Conservation (phyloP, 108 stramenopile species). For the Epithemia pelagica region DNA sequence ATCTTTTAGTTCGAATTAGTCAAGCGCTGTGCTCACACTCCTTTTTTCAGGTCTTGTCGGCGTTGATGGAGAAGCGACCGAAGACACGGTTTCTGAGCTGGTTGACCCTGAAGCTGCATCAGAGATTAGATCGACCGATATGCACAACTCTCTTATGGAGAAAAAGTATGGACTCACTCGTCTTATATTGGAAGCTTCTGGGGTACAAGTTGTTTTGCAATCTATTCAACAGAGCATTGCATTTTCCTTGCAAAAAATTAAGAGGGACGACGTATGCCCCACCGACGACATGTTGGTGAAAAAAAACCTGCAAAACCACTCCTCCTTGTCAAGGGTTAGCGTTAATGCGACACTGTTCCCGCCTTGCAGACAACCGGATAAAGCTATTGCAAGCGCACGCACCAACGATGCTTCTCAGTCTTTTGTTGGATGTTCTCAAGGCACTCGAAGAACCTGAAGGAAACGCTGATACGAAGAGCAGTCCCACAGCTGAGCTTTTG, state of each 20-base stretch:
- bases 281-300: constrained; percentile 10
- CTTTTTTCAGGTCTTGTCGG: constrained; percentile 37
- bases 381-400: constrained; percentile 62
- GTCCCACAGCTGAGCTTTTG: constrained; percentile 54
- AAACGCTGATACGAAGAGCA: constrained; percentile 22
- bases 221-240: constrained; percentile 46
- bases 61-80: constrained; percentile 86
- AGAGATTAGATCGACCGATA: constrained; percentile 24
- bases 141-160: constrained; percentile 54
- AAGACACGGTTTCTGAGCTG: constrained; percentile 58
- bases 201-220: constrained; percentile 52
- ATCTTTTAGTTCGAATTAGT: neutral
- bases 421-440: constrained; percentile 73
- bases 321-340: constrained; percentile 53
- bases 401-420: constrained; percentile 63
- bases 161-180: constrained; percentile 72
- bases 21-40: neutral
- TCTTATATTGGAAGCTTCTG: constrained; percentile 34
- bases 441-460: constrained; percentile 49
- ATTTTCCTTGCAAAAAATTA: constrained; percentile 49
- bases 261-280: constrained; percentile 51
- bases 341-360: constrained; percentile 55
- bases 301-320: constrained; percentile 30
- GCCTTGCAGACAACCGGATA: constrained; percentile 60
- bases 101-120: constrained; percentile 68